Base-by-base conservation (phyloP, 1,284 basidiomycete genomes). In the Leccinum subrobustum region DNA sequence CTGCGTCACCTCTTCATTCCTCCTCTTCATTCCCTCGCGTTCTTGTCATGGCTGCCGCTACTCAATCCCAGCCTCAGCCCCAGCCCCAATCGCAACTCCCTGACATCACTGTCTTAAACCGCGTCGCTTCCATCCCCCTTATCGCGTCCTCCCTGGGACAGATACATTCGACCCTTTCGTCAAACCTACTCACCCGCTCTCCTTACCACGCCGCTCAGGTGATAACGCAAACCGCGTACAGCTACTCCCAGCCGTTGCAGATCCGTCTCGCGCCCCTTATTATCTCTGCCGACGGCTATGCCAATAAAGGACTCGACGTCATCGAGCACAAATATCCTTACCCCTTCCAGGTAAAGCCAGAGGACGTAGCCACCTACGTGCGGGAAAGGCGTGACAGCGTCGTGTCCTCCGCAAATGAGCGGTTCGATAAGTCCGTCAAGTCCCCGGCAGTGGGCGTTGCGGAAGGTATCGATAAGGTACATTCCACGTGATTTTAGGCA, bases 301-400 rank as follows among this genome's bases (percentile, higher is more conserved):
- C 88, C 18, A 90, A 91, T 80, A 86, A 84, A 76, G 87, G 83
- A 25, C 79, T 91, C 54, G 89, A 92, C 68, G 83, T 73, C n/a
- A 86, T 92, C 56, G 81, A 91, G 76, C 78, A 81, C 56, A 82
- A 83, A 51, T 90, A 86, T 70, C 91, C 90, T 11, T 89, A 87
- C 71, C 84, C 89, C 5, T 92, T 92, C 81, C 79, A 84, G 63
- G 83, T 83, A 9, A 84, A 84, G 64, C 85, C 89, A 2, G 87
- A 88, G 67, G 88, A 91, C 7, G 82, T 92, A 29, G 78, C 79
- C 33, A 79, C 76, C n/a, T 83, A 82, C 63, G 78, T 91, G 48
- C 83, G 81, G 67, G 79, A 84, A 62, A 77, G 77, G 58, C 81
- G 79, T 56, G 80, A 87, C 65, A 81, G 78, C 63, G 86, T 84